These are phyloP conservation scores for Chlamydomonas incerta DNA, from an alignment of 139 green algal genomes.

Conservation along the genomic window DNA sequence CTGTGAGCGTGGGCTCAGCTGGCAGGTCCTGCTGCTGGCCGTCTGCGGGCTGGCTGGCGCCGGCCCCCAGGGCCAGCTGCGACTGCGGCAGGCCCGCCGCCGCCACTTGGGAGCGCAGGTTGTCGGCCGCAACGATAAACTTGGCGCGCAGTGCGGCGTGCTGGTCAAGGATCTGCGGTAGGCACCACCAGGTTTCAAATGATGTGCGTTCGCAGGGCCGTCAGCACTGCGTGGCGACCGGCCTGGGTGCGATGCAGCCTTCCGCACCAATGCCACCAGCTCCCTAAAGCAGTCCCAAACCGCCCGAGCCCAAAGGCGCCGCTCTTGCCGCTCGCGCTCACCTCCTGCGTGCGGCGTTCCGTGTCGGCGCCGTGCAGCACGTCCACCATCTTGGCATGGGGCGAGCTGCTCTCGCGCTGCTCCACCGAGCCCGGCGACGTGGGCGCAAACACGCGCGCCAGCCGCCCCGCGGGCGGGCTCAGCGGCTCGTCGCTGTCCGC, in stretches of 20 bases:
- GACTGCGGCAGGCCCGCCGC: not conserved
- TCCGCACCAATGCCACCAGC: too few species aligned
- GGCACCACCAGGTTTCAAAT: too few species aligned
- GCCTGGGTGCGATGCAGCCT: too few species aligned
- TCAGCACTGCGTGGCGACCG: too few species aligned
- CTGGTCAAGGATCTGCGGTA: slow-evolving; percentile 12
- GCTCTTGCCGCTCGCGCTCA: not conserved
- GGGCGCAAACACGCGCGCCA: not conserved
- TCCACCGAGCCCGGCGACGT: not conserved
- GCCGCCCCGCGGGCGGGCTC: not conserved
- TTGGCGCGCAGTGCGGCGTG: slow-evolving; percentile 15
- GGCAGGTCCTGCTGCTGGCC: too few species aligned
- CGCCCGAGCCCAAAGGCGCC: too few species aligned
- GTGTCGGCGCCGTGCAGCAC: slow-evolving; percentile 10
- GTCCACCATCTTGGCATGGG: slow-evolving; percentile 24
- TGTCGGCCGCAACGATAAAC: not conserved
- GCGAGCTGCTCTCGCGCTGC: not conserved
- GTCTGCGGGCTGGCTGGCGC: too few species aligned
- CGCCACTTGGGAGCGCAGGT: not conserved
- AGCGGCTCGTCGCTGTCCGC: too few species aligned
- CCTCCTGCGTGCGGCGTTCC: slow-evolving; percentile 7
- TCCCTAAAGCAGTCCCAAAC: too few species aligned
- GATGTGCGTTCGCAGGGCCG: too few species aligned
- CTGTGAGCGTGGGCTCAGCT: too few species aligned
- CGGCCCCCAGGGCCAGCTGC: not conserved